Conservation (phyloP, 2,329 filamentous ascomycete genomes). For the Botryotinia convoluta region DNA sequence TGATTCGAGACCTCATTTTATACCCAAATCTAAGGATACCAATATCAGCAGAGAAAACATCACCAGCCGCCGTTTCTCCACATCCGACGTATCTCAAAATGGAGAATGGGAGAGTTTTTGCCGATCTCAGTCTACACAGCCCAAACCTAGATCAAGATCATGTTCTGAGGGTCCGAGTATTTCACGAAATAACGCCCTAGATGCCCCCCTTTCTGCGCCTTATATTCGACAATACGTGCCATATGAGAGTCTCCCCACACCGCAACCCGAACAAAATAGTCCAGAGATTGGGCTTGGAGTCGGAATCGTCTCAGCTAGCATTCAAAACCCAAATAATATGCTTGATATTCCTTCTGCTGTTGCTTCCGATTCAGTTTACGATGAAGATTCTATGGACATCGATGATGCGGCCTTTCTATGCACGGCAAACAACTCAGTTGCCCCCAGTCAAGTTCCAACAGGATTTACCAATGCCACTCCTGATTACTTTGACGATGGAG, state of each 20-base stretch:
- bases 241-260: background rate
- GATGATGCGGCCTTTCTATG: background rate
- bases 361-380: background rate
- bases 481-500: background rate
- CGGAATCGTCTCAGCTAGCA: too few species aligned
- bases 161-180: background rate
- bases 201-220: background rate
- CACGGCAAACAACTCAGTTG: background rate
- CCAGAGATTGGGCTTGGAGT: background rate
- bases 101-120: too few species aligned
- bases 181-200: background rate
- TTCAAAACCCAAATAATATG: background rate
- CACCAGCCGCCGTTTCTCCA: background rate
- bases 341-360: fast-evolving
- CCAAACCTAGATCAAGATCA: background rate
- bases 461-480: background rate
- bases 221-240: background rate
- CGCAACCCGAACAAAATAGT: background rate
- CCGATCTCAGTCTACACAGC: background rate
- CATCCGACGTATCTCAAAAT: background rate
- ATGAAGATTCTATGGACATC: background rate
- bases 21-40: too few species aligned
- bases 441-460: background rate
- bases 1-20: too few species aligned
- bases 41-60: too few species aligned